Conservation (phyloP, 345 rosid species). For the Linum usitatissimum region DNA sequence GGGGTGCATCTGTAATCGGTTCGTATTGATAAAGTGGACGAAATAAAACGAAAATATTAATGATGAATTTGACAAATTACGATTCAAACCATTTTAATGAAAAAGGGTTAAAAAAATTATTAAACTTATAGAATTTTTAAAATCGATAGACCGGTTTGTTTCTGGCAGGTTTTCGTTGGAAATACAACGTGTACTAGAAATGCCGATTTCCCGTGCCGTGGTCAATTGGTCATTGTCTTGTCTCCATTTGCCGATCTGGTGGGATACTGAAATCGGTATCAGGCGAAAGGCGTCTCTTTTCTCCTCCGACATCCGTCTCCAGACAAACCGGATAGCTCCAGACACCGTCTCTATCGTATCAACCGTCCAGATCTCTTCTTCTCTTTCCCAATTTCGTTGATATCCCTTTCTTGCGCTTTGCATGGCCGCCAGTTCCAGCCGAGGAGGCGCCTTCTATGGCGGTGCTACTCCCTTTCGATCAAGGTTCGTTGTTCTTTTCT, state of each 20-base stretch:
- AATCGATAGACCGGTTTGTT: too few relatives aligned
- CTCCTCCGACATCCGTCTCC: background rate
- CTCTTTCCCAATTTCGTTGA: background rate
- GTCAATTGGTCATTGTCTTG: too few relatives aligned
- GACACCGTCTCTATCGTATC: background rate
- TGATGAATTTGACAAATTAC: too few relatives aligned
- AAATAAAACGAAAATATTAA: too few relatives aligned
- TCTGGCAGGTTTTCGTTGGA: too few relatives aligned
- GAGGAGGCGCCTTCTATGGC: slow-evolving; percentile 44
- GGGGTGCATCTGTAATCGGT: too few relatives aligned
- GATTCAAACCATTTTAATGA: too few relatives aligned
- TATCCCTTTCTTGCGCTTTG: background rate
- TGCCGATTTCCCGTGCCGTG: too few relatives aligned
- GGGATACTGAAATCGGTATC: background rate
- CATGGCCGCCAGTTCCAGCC: slow-evolving; percentile 45
- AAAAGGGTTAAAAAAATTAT: too few relatives aligned
- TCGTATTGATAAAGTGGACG: too few relatives aligned
- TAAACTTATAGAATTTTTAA: too few relatives aligned
- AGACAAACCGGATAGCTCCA: background rate
- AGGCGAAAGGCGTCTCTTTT: background rate
- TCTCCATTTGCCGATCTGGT: background rate
- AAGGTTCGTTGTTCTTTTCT: slow-evolving; percentile 18
- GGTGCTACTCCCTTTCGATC: slow-evolving; percentile 66
- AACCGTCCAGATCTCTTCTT: background rate
- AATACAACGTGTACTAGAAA: too few relatives aligned